phyloP scores from a whole-genome alignment of 495 filamentous ascomycete species.

The Aspergillus affinis region DNA sequence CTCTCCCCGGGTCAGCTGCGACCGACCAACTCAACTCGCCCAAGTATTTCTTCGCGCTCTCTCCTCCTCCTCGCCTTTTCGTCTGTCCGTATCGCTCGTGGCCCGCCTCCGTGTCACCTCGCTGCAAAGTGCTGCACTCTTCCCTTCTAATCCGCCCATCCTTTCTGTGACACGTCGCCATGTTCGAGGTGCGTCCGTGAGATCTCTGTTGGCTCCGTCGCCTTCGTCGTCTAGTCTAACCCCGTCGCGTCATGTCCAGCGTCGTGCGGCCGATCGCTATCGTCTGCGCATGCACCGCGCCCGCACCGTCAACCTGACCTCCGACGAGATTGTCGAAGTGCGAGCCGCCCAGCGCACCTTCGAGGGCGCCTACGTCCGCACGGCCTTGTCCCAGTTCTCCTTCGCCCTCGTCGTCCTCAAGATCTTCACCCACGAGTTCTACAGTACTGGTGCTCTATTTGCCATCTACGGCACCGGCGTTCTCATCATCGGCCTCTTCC shows the following conservation, averaged over 20 bases:
- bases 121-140: too few relatives aligned
- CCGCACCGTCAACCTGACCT: constrained; percentile 76
- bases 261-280: constrained; percentile 50
- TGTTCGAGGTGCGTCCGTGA: constrained; percentile 37
- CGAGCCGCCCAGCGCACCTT: constrained; percentile 94
- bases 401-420: constrained; percentile 93
- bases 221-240: neutral
- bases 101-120: too few relatives aligned
- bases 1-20: too few relatives aligned
- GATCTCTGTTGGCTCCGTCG: too few relatives aligned
- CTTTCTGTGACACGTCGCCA: constrained; percentile 12
- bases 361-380: constrained; percentile 95
- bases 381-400: constrained; percentile 88
- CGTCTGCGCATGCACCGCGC: constrained; percentile 78
- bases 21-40: too few relatives aligned
- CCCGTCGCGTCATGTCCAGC: constrained; percentile 22
- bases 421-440: constrained; percentile 95
- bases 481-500: constrained; percentile 73
- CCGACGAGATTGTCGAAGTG: constrained; percentile 85
- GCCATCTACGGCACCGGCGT: constrained; percentile 87
- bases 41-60: too few relatives aligned
- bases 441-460: constrained; percentile 87
- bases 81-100: too few relatives aligned
- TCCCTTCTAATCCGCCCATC: too few relatives aligned
- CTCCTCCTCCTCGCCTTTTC: too few relatives aligned